Evolutionary conservation across 2,329 filamentous ascomycete species (phyloP), one percentile per base, ranked within the genome.

Genomic region (Atkinsonella texensis): DNA sequence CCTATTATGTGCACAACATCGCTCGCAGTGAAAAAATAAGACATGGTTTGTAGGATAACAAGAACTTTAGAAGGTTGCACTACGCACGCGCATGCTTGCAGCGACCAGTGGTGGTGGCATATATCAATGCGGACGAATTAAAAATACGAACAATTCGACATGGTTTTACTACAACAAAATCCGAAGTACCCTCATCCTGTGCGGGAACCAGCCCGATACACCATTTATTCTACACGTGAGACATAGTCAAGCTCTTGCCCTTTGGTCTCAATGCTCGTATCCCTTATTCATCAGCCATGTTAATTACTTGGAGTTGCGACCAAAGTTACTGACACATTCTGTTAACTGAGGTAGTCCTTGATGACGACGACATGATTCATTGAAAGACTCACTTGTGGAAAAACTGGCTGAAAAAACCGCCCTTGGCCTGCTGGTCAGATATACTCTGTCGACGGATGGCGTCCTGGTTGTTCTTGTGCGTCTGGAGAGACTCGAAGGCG

Each of bases 391-490:
- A 81, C 77, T 73, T 79, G 57, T 79, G 71, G 74, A 79, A 81
- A 67, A 80, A 71, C 55, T 72, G 68, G 50, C 74, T 74, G 49
- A 81, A 66, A 55, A 80, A 65, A 41, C 77, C 77, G 1, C 70
- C 60, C 48, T 69, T 63, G 13, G 68, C 69, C 53, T 71, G 70
- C 60, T 81, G 77, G 52, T 81, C 78, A 32, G 69, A 70, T 57
- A 81, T 66, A 59, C 76, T 79, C 59, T 75, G 71, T 6, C 78
- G 75, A 13, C 77, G 73, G n/a, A 73, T 71, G 2, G 53, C 57
- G 23, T 73, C 70, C 52, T 73, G 68, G 46, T 65, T 66, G 18
- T 75, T 72, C 64, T 79, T 80, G 52, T 75, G 71, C 54, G 73
- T 70, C 46, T 72, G 67, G 1, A 81, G 72, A 12, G 71, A 66